A percentile compares a stretch with the other conserved stretches of the same genome.
Conservation (phyloP, 1,284 basidiomycete genomes). For the Pterulicium gracile region DNA sequence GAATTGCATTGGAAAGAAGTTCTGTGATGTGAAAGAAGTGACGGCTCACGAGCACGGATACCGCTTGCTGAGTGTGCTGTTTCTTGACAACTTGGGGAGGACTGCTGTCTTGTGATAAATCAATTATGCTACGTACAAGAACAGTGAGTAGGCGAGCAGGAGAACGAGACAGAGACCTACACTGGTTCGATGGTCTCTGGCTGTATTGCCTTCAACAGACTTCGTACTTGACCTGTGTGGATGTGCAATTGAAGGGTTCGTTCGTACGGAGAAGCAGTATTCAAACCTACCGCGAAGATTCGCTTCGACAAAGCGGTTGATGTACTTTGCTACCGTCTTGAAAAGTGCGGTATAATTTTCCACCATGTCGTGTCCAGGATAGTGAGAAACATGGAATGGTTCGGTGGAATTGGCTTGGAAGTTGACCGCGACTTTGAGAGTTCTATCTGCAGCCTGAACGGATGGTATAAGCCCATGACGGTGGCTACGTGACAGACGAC, state of each 20-base stretch:
- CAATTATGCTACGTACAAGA: no score
- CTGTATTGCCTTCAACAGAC: constrained; percentile 2
- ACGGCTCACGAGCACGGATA: no score
- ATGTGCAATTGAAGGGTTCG: constrained; percentile 7
- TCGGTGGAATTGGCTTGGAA: constrained; percentile 8
- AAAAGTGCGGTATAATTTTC: constrained; percentile 21
- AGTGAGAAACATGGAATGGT: constrained; percentile 19
- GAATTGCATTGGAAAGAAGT: no score
- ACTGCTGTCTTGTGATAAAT: no score
- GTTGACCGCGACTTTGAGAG: constrained; percentile 20
- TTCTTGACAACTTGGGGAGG: no score
- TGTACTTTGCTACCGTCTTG: constrained; percentile 17
- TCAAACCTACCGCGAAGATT: constrained; percentile 16
- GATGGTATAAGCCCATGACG: constrained; percentile 6
- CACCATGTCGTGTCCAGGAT: constrained; percentile 18
- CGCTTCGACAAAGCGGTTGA: constrained; percentile 20
- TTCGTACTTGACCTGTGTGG: constrained; percentile 9
- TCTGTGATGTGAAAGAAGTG: no score
- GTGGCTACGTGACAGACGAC: no score
- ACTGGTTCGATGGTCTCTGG: background rate
- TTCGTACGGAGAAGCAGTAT: background rate
- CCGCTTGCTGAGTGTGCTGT: no score
- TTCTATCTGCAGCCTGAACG: constrained; percentile 21
- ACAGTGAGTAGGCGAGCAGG: background rate
- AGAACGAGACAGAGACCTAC: background rate